Evolutionary conservation across 176 grass and related monocot genomes (phyloP).

Genomic region (Otatea glauca): DNA sequence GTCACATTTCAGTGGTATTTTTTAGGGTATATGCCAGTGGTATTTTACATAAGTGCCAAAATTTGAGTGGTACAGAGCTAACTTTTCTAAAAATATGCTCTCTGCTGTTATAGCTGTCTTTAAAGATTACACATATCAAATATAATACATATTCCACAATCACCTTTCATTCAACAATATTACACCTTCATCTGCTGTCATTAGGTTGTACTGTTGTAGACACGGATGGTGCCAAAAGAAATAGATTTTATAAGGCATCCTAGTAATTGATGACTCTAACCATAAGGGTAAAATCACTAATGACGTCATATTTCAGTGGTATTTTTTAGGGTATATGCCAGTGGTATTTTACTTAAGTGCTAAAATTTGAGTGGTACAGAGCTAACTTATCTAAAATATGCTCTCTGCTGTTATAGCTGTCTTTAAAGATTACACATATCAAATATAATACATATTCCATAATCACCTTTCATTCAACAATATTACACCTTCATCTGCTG

Average conservation of each 20-base stretch:
- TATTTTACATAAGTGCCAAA: background rate
- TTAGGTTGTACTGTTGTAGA: background rate
- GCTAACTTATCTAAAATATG: background rate
- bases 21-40: background rate
- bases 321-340: background rate
- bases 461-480: background rate
- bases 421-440: background rate
- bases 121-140: conserved; percentile 8
- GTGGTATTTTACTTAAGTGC: background rate
- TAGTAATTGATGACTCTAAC: no score
- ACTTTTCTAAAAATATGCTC: background rate
- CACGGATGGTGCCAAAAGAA: background rate
- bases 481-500: background rate
- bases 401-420: background rate
- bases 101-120: background rate
- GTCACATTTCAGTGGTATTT: background rate
- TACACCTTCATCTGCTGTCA: background rate
- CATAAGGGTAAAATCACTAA: background rate
- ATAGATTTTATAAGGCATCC: background rate
- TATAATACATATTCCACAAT: background rate
- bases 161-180: background rate
- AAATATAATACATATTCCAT: background rate
- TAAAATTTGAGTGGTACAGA: background rate
- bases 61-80: background rate
- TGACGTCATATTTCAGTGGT: background rate